Evolutionary conservation across 2,329 filamentous ascomycete species (phyloP).

Genomic region (Rosellinia necatrix): DNA sequence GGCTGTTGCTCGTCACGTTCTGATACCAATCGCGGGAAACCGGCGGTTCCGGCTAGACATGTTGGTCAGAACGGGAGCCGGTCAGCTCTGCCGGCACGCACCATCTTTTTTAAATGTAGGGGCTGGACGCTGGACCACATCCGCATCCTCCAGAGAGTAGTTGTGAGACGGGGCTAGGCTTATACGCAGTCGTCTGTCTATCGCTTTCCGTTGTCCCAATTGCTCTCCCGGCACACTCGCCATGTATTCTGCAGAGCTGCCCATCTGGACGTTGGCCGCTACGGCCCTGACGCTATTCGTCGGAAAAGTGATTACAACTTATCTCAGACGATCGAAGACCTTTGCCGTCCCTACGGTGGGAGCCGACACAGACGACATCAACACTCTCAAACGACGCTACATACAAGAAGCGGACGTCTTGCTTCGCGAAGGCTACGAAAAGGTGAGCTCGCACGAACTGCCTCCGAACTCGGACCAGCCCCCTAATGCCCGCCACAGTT

Average conservation of each 20-base stretch:
- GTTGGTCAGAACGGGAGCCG: not conserved
- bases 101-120: not conserved
- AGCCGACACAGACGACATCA: conserved; percentile 25
- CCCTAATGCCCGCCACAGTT: conserved; percentile 28
- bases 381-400: conserved; percentile 33
- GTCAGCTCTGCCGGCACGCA: not conserved
- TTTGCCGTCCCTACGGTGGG: conserved; percentile 34
- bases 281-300: conserved; percentile 21
- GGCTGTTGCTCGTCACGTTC: not conserved
- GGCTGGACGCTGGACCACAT: too few species aligned
- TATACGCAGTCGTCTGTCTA: too few species aligned
- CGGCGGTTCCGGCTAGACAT: not conserved
- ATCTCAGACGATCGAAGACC: conserved; percentile 17
- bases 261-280: conserved; percentile 26
- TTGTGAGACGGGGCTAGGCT: too few species aligned
- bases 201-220: too few species aligned
- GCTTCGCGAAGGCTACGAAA: conserved; percentile 36
- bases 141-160: too few species aligned
- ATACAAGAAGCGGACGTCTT: conserved; percentile 36
- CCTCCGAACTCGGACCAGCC: not conserved
- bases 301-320: conserved; percentile 22
- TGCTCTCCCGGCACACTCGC: too few species aligned
- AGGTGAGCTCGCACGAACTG: conserved; percentile 14
- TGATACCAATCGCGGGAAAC: not conserved
- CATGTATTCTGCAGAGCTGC: conserved; percentile 14